phyloP scores from a whole-genome alignment of 2,329 filamentous ascomycete species.

The Colletotrichum sansevieriae region DNA sequence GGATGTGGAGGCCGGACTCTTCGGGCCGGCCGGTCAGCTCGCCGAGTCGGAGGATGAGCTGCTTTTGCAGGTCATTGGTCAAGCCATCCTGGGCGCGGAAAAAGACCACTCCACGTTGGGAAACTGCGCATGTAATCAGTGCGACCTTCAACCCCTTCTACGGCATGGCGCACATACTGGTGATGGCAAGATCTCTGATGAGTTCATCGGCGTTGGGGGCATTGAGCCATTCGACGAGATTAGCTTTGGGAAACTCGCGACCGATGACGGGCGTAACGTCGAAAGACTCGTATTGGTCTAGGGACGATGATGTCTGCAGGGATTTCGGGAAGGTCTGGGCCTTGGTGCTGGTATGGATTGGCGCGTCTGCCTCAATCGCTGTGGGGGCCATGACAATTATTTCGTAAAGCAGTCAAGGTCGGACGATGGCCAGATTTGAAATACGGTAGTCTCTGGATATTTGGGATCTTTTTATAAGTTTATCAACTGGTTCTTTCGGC shows the following conservation, averaged over 20 bases:
- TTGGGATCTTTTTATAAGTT: constrained; percentile 23
- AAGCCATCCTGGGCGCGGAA: constrained; percentile 71
- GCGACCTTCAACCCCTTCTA: neutral
- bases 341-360: constrained; percentile 34
- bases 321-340: constrained; percentile 40
- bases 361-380: constrained; percentile 37
- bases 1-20: constrained; percentile 70
- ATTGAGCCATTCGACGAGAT: constrained; percentile 67
- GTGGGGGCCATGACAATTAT: constrained; percentile 37
- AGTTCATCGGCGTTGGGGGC: constrained; percentile 67
- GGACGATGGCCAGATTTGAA: neutral
- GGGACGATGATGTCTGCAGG: constrained; percentile 52
- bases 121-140: constrained; percentile 57
- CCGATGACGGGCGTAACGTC: constrained; percentile 69
- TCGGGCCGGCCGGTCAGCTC: constrained; percentile 70
- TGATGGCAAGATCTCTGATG: constrained; percentile 72
- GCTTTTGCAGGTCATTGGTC: constrained; percentile 70
- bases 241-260: constrained; percentile 63
- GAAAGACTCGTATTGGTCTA: constrained; percentile 59
- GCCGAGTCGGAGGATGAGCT: constrained; percentile 70
- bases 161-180: constrained; percentile 55
- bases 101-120: constrained; percentile 74
- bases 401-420: neutral
- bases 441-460: neutral
- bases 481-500: constrained; percentile 1